Conservation (phyloP, 345 rosid species). For the Nasturtium officinale region DNA sequence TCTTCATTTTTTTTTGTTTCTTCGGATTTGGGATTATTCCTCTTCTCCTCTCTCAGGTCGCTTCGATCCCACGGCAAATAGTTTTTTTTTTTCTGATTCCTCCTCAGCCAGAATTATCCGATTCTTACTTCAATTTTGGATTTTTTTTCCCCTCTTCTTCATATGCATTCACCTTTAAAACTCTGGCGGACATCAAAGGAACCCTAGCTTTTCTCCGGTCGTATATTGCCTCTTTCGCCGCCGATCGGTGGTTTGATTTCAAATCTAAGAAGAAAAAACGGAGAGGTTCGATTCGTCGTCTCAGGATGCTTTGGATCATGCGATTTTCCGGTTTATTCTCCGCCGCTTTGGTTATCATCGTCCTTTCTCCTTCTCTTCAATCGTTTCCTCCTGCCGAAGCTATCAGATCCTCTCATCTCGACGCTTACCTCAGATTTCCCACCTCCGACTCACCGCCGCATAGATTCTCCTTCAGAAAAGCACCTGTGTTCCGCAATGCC, state of each 20-base stretch:
- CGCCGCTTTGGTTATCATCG: slow-evolving; percentile 66
- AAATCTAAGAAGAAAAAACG: slow-evolving; percentile 48
- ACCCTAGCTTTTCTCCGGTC: slow-evolving; percentile 51
- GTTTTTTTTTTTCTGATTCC: slow-evolving; percentile 8
- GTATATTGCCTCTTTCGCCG: slow-evolving; percentile 43
- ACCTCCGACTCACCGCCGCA: slow-evolving; percentile 31
- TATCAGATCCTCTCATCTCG: slow-evolving; percentile 72
- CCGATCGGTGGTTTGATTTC: slow-evolving; percentile 53
- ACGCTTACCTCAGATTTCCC: slow-evolving; percentile 50
- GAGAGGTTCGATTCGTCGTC: slow-evolving; percentile 41
- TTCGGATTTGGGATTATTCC: slow-evolving; percentile 33
- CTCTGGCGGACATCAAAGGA: slow-evolving; percentile 62
- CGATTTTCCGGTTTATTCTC: slow-evolving; percentile 76
- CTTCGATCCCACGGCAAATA: slow-evolving; percentile 42
- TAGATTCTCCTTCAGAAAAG: slow-evolving; percentile 65
- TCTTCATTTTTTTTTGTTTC: background rate
- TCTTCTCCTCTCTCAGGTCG: slow-evolving; percentile 40
- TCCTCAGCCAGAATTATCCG: background rate
- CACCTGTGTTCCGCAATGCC: slow-evolving; percentile 76
- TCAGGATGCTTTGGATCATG: slow-evolving; percentile 75
- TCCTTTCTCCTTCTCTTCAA: slow-evolving; percentile 81
- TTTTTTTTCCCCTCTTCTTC: background rate
- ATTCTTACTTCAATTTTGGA: slow-evolving; percentile 11
- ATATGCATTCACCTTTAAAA: slow-evolving; percentile 31
- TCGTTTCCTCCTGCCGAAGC: slow-evolving; percentile 96